Evolutionary conservation across 805 yeast genomes (phyloP), one percentile per base, ranked within the genome.

Genomic region (Starmerella cellae): DNA sequence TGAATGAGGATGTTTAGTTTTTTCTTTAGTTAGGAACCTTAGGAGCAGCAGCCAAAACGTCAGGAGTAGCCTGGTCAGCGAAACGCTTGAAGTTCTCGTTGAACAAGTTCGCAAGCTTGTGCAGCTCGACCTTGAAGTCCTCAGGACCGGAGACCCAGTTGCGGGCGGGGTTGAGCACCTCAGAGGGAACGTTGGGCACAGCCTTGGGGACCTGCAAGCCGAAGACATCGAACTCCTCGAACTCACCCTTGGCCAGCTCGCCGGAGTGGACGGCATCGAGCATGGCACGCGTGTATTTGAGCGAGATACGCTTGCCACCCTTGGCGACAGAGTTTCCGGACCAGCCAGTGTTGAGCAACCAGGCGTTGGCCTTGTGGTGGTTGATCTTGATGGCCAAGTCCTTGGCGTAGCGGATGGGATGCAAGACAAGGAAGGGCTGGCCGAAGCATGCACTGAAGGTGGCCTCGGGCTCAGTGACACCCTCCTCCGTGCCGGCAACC

Each of bases 401-500:
- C 66, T 83, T 82, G 36, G 97, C 97, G 66, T 88, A 88, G 65
- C 79, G 80, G 87, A 88, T 88, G 64, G 98, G 98, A 67, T 88
- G 98, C 64, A 88, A 71, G 28, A 88, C 96, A 67, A 88, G 72
- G 81, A 88, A 88, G 51, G 98, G 98, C 71, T 88, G 97, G 61
- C 97, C 98, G 64, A 87, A 88, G 71, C 98, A 88, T 42, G 98
- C 95, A 48, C 95, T 82, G 76, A 88, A 88, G 17, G 95, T 84
- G 44, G 96, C 95, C 66, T 82, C 85, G 49, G 98, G 97, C 69
- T 88, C 96, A 49, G 96, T 87, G 53, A 88, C 83, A 66, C 98
- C 98, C 64, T 83, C 93, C 69, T 88, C 98, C 41, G 98, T 88
- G 64, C 97, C 97, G 49, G 98, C 95, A 94, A 88, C 88, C 76